Conservation (phyloP, 208 protist species). For the Leishmania aethiopica region DNA sequence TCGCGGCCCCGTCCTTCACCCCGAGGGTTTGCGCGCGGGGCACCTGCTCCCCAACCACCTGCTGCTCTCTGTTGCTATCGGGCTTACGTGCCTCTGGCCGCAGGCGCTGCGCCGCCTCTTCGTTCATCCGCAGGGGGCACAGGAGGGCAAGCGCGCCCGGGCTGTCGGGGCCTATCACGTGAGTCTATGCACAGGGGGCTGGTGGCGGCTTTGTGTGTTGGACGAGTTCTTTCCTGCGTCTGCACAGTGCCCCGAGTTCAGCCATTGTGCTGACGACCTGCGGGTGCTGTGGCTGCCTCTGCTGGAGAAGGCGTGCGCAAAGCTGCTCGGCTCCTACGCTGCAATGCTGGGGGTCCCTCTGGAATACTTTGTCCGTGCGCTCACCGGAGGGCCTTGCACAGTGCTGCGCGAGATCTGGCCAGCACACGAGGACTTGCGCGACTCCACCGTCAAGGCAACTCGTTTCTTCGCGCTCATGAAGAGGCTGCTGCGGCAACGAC, state of each 20-base stretch:
- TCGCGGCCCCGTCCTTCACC: constrained; percentile 30
- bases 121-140: constrained; percentile 39
- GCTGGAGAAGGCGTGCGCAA: constrained; percentile 86
- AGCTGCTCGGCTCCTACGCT: constrained; percentile 68
- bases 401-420: constrained; percentile 49
- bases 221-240: constrained; percentile 54
- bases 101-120: constrained; percentile 41
- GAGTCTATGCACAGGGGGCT: constrained; percentile 47
- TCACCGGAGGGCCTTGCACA: constrained; percentile 47
- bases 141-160: constrained; percentile 36
- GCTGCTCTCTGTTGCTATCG: constrained; percentile 53
- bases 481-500: constrained; percentile 5
- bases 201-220: constrained; percentile 50
- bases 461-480: constrained; percentile 16
- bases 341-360: constrained; percentile 42
- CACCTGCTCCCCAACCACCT: constrained; percentile 38
- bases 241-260: constrained; percentile 36
- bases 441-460: constrained; percentile 12
- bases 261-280: constrained; percentile 34
- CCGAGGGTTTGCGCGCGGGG: constrained; percentile 39
- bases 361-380: constrained; percentile 39
- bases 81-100: constrained; percentile 36
- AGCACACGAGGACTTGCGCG: constrained; percentile 14
- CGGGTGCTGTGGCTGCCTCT: constrained; percentile 66
- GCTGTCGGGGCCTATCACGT: constrained; percentile 56